These are phyloP conservation scores for Sphagnum magellanicum DNA, from an alignment of 228 moss, liverwort and hornwort species.

Conservation along the genomic window DNA sequence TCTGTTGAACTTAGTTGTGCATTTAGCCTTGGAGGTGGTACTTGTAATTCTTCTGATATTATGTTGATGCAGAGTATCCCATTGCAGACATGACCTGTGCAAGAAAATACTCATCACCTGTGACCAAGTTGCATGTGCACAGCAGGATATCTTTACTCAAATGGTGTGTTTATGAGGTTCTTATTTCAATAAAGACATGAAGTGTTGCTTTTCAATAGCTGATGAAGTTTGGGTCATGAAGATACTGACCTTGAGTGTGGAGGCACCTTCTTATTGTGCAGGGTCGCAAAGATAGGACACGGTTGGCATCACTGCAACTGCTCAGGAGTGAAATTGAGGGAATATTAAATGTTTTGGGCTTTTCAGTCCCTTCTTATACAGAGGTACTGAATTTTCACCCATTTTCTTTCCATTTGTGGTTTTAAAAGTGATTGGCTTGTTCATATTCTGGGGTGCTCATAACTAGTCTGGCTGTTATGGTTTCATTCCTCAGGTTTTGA, in stretches of 20 bases:
- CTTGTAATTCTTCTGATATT: neutral
- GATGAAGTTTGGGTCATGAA: no score
- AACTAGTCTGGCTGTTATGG: no score
- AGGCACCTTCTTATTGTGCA: slow-evolving; percentile 6
- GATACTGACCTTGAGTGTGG: no score
- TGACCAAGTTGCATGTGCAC: no score
- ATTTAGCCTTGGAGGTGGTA: slow-evolving; percentile 3
- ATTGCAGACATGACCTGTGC: no score
- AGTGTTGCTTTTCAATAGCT: no score
- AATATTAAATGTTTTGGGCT: slow-evolving; percentile 65
- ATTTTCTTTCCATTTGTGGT: neutral
- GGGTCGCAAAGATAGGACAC: slow-evolving; percentile 94
- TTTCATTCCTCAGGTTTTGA: no score
- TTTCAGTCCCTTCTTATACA: slow-evolving; percentile 48
- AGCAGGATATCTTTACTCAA: no score
- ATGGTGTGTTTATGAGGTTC: neutral
- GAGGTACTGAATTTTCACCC: slow-evolving; percentile 30
- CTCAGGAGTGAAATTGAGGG: slow-evolving; percentile 44
- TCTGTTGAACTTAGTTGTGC: neutral
- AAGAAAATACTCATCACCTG: no score
- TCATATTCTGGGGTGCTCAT: no score
- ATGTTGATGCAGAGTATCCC: no score
- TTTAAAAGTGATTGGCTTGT: no score
- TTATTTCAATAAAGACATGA: neutral
- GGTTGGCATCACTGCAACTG: slow-evolving; percentile 54